phyloP scores from a whole-genome alignment of 305 asterid genomes.

The Solanum hybrid region DNA sequence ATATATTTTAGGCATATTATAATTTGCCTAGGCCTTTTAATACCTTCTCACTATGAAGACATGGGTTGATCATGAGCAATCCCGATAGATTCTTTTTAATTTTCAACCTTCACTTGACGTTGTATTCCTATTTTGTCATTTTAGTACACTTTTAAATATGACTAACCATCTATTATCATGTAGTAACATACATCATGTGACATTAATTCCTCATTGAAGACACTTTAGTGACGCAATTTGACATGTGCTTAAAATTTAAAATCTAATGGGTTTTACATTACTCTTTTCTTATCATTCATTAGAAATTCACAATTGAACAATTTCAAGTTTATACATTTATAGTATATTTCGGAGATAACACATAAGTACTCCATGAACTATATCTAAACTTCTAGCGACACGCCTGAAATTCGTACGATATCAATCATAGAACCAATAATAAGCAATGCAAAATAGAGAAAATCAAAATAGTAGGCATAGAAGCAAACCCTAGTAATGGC shows the following conservation, averaged over 20 bases:
- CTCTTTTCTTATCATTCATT: neutral
- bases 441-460: neutral
- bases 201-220: neutral
- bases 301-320: too few relatives aligned
- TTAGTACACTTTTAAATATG: neutral
- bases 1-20: too few relatives aligned
- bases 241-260: neutral
- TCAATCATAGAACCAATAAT: neutral
- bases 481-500: neutral
- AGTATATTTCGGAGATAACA: neutral
- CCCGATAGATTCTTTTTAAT: neutral
- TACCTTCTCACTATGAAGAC: neutral
- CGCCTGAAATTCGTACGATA: too few relatives aligned
- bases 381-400: neutral
- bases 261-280: neutral
- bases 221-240: neutral
- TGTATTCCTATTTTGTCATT: neutral
- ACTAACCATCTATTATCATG: neutral
- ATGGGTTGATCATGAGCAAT: neutral
- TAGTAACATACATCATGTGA: too few relatives aligned
- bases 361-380: neutral
- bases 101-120: neutral
- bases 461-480: neutral
- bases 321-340: neutral
- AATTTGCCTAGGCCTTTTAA: neutral